Percentiles rank a stretch among this genome's conserved stretches.
These are phyloP conservation scores for Boletales sp. DNA, from an alignment of 768 basidiomycete species.

Conservation along the genomic window DNA sequence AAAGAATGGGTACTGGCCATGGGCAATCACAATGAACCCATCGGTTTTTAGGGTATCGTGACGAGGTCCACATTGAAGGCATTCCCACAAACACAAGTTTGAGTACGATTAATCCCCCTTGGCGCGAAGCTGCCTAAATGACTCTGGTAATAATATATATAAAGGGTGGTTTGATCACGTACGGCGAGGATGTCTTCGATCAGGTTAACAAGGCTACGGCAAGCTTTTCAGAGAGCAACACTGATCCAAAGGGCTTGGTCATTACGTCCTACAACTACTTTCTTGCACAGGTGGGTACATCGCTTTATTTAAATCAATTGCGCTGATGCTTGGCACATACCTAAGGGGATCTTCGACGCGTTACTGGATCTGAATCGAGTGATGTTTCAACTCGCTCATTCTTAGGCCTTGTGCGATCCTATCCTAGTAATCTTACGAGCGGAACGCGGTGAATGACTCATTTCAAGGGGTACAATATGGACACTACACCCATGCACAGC, in stretches of 20 bases:
- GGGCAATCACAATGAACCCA: neutral
- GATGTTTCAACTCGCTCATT: conserved; percentile 14
- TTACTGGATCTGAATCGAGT: conserved; percentile 17
- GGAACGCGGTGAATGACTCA: conserved; percentile 5
- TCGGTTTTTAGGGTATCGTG: conserved; percentile 46
- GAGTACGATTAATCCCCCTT: conserved; percentile 40
- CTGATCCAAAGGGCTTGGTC: conserved; percentile 30
- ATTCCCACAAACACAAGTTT: conserved; percentile 53
- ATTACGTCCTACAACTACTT: conserved; percentile 41
- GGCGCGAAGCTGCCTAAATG: too few relatives aligned
- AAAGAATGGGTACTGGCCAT: neutral
- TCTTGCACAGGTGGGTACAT: neutral
- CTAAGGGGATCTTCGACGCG: conserved; percentile 15
- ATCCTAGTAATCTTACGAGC: neutral
- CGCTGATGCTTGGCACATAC: neutral
- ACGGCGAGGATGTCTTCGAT: conserved; percentile 8
- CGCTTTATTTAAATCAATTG: too few relatives aligned
- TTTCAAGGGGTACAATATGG: neutral
- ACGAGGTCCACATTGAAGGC: conserved; percentile 54
- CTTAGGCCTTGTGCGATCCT: conserved; percentile 7
- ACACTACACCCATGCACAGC: neutral
- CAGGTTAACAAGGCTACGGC: conserved; percentile 16
- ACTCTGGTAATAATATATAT: neutral
- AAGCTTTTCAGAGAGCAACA: conserved; percentile 15
- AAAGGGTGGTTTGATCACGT: conserved; percentile 50